Evolutionary conservation across 2,329 filamentous ascomycete species (phyloP).

Genomic region (Corynespora cassiicola): DNA sequence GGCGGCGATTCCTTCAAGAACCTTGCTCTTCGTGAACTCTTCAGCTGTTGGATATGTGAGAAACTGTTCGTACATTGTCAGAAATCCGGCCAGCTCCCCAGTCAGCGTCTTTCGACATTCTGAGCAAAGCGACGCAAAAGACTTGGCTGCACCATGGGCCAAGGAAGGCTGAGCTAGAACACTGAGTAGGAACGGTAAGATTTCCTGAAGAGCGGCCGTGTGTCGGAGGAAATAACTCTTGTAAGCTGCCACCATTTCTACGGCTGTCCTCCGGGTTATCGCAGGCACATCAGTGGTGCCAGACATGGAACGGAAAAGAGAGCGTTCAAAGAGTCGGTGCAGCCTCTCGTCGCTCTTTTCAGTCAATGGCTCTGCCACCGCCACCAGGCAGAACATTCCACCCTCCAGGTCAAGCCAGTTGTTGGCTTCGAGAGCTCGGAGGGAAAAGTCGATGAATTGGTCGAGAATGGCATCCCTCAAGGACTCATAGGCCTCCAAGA

Average conservation of each 20-base stretch:
- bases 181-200: conserved; percentile 76
- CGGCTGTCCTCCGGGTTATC: conserved; percentile 70
- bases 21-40: conserved; percentile 72
- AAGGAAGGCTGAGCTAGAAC: conserved; percentile 69
- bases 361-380: conserved; percentile 69
- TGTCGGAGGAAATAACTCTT: conserved; percentile 79
- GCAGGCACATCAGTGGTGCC: conserved; percentile 60
- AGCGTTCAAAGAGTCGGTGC: conserved; percentile 68
- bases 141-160: conserved; percentile 73
- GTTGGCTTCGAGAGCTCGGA: conserved; percentile 47
- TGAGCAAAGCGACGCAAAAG: conserved; percentile 76
- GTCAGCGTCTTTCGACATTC: conserved; percentile 75
- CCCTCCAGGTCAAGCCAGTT: conserved; percentile 60
- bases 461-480: conserved; percentile 54
- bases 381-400: conserved; percentile 67
- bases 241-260: conserved; percentile 75
- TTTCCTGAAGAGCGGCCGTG: conserved; percentile 69
- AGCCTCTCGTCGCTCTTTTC: conserved; percentile 67
- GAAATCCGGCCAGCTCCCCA: conserved; percentile 70
- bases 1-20: conserved; percentile 75
- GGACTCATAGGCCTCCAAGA: conserved; percentile 73
- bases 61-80: conserved; percentile 74
- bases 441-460: conserved; percentile 53
- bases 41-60: conserved; percentile 67
- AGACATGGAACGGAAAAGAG: conserved; percentile 58